Evolutionary conservation across 2,329 filamentous ascomycete species (phyloP), one percentile per base, ranked within the genome.

Genomic region (Monosporascus sp.): DNA sequence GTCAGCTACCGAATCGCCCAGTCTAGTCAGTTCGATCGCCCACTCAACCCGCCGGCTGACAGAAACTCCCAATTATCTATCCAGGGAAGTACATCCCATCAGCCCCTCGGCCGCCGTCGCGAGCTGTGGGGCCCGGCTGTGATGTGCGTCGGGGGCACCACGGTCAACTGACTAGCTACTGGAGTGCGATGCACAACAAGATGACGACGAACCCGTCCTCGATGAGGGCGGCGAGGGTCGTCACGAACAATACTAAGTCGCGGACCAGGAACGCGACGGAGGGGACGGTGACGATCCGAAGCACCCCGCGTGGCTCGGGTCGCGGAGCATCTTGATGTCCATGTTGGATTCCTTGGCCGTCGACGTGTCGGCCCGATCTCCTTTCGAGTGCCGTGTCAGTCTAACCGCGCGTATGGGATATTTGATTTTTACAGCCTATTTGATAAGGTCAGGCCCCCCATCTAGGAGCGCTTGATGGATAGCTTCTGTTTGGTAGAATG

Each of bases 151-250:
- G 63, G 20, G 86, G 76, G 67, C 87, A 87, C 50, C 75, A 72
- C 60, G 80, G 80, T 81, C 82, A 88, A 49, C 82, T 84, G 51
- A 84, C 71, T 9, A 86, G 66, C 72, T 87, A 84, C 68, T 87
- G 84, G 58, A 73, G 64, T 47, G 87, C 45, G 51, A 86, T 75
- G 49, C 77, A 72, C 56, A 77, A 50, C 35, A 84, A 63, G 55
- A 78, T 74, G 24, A 78, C 70, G 47, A 83, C 70, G 19, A 85
- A 85, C 1, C 82, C 78, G 57, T 88, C 85, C 69, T 86, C 84
- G 31, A 82, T 74, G 53, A 82, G 72, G 9, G 11, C 31, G 9
- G 72, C 79, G 59, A 74, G 73, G 48, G 84, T 70, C 41, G 66
- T 65, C n/a, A 68, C 60, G 55, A 77, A 74, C 64, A 81, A 74